Evolutionary conservation across 805 yeast species (phyloP).

Genomic region (Ogataea nitratoaversa): DNA sequence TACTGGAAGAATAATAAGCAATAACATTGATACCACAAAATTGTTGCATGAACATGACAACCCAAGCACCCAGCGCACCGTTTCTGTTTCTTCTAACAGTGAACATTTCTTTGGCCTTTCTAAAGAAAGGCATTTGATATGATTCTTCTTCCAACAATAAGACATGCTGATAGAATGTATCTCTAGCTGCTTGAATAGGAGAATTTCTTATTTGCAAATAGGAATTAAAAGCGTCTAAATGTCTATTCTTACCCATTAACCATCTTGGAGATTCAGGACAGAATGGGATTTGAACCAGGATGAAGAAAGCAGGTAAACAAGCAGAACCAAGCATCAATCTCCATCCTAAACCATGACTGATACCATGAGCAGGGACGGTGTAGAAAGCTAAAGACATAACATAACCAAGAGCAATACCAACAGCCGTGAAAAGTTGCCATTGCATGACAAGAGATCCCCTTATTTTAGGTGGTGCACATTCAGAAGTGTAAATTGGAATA

Average conservation of each 20-base stretch:
- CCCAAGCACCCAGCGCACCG: constrained; percentile 74
- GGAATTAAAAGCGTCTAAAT: constrained; percentile 52
- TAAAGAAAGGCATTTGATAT: constrained; percentile 40
- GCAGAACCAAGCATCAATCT: constrained; percentile 69
- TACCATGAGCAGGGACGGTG: constrained; percentile 43
- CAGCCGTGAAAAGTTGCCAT: constrained; percentile 74
- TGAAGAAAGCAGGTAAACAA: constrained; percentile 59
- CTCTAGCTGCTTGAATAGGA: constrained; percentile 63
- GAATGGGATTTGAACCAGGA: constrained; percentile 56
- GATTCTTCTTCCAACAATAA: constrained; percentile 60
- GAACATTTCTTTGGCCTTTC: constrained; percentile 54
- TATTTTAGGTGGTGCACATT: constrained; percentile 56
- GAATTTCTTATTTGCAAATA: constrained; percentile 45
- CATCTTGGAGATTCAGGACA: constrained; percentile 77
- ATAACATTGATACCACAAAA: constrained; percentile 88
- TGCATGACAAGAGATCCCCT: constrained; percentile 69
- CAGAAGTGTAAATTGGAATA: constrained; percentile 67
- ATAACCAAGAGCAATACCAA: constrained; percentile 71
- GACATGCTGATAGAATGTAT: constrained; percentile 63
- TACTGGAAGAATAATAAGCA: constrained; percentile 78
- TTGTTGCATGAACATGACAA: constrained; percentile 87
- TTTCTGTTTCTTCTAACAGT: constrained; percentile 77
- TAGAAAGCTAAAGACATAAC: constrained; percentile 62
- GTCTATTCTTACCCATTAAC: constrained; percentile 70
- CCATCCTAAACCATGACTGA: constrained; percentile 58